Base-by-base conservation (phyloP, 495 filamentous ascomycete species). In the Choiromyces venosus region DNA sequence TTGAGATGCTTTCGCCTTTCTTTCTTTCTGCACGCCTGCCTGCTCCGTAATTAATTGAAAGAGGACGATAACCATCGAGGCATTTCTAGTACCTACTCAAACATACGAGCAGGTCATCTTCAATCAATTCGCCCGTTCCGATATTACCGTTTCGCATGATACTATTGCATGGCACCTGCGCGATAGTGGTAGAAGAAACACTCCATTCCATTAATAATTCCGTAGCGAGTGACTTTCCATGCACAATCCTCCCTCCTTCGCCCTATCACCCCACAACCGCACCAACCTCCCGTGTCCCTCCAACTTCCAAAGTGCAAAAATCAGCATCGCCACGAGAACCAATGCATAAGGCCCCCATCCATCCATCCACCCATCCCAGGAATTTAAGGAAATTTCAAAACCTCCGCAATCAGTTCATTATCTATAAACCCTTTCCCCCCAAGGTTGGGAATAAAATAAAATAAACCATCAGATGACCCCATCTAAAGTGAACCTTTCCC, bases 381-480 rank as follows among this genome's bases (percentile, higher is more conserved):
- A 18, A 5, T 33, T 61, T 1, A 6, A 4, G 10, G 25, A 61
- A 16, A 16, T 33, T 25, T 29, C 10, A 61, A 29, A 52, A 5
- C 4, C 25, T 18, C 52, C 25, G 33, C 25, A 8, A 61, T 16
- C 52, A 33, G 10, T 61, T 29, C 52, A 33, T 29, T 16, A 33
- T 29, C 16, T 61, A n/a, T n/a, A 16, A 29, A 25, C 25, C 25
- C 18, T 61, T 29, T 29, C 6, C 25, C 25, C 52, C 52, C 25
- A 42, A 61, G 52, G 25, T 29, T 12, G 25, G 52, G 52, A 61
- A 61, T 29, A 18, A 9, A 10, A 61, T 61, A 16, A 61, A 33
- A 61, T 61, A 61, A 52, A 29, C 52, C 52, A 33, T 61, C 52
- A 61, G 52, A 61, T 61, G 52, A 61, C 52, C 52, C 52, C 25